Evolutionary conservation across 768 basidiomycete genomes (phyloP), one percentile per base, ranked within the genome.

Genomic region (Leccinellum albellum): DNA sequence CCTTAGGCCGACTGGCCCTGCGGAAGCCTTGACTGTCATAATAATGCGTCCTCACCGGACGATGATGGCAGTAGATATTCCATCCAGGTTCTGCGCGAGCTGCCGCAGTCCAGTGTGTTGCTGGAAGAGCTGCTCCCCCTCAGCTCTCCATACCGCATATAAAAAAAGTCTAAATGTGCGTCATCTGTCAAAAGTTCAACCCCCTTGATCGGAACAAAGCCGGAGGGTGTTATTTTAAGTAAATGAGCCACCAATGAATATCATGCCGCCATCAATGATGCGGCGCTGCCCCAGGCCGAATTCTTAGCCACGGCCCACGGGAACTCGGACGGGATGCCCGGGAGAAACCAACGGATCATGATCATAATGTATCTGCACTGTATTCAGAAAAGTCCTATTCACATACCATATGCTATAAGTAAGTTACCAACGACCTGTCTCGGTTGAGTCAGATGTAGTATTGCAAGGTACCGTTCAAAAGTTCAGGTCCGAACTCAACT

Each of bases 161-260:
- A 42, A 20, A 42, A 42, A 66, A 65, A 64, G 60, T 58, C 55
- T 62, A 56, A 65, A 56, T 57, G 60, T 59, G 61, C 64, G 57
- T 65, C 64, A 57, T 54, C n/a, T 42, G 40, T 42, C 40, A 20
- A 42, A 42, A 42, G 40, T 42, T 42, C 20, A 42, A 42, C 40
- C 40, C 21, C 26, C 32, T 65, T 53, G 57, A 56, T 58, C 56
- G 48, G 57, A 28, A 42, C 40, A 42, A 42, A 42, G 40, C 40
- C 20, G 40, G 40, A 42, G 40, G 10, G 20, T 20, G 40, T 42
- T 42, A 42, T 42, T 42, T 20, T 20, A 42, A n/a, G n/a, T n/a
- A n/a, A 42, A 42, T 20, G 40, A 42, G n/a, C 40, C 40, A 42
- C 40, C 40, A 42, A 42, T 42, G 40, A 20, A 42, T 42, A 20